Evolutionary conservation across 768 basidiomycete species (phyloP).

Genomic region (Suillus americanus): DNA sequence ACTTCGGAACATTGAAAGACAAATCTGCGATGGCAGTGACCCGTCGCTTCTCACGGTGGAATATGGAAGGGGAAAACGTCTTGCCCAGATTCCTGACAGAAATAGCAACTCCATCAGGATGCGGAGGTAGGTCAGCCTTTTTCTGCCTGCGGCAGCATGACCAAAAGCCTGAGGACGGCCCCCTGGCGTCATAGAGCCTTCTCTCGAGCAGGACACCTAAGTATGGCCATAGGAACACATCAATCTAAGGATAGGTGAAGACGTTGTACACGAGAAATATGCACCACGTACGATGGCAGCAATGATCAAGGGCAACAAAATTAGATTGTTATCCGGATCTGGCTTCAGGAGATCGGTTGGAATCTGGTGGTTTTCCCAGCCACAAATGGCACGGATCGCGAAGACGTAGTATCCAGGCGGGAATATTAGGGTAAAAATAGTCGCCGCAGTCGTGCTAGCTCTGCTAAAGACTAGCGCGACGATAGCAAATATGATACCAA

Average conservation of each 20-base stretch:
- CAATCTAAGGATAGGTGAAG: slow-evolving; percentile 42
- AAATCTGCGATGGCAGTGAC: slow-evolving; percentile 69
- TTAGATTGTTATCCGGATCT: slow-evolving; percentile 60
- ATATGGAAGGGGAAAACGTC: slow-evolving; percentile 50
- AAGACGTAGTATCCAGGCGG: slow-evolving; percentile 79
- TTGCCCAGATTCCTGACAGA: slow-evolving; percentile 62
- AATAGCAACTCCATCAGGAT: slow-evolving; percentile 50
- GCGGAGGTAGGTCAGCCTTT: slow-evolving; percentile 18
- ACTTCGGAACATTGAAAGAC: slow-evolving; percentile 65
- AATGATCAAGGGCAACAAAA: slow-evolving; percentile 58
- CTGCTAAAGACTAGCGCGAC: slow-evolving; percentile 54
- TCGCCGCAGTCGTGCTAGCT: slow-evolving; percentile 45
- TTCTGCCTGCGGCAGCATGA: slow-evolving; percentile 18
- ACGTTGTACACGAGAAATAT: background rate
- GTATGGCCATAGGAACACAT: slow-evolving; percentile 74
- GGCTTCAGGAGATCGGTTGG: slow-evolving; percentile 52
- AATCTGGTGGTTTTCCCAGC: slow-evolving; percentile 61
- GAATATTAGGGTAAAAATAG: slow-evolving; percentile 68
- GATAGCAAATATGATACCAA: slow-evolving; percentile 66
- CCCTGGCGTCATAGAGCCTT: slow-evolving; percentile 57
- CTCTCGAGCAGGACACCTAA: slow-evolving; percentile 61
- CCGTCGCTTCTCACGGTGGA: slow-evolving; percentile 43
- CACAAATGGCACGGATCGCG: slow-evolving; percentile 62
- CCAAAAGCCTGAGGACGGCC: slow-evolving; percentile 32
- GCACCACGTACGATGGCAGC: slow-evolving; percentile 54